Evolutionary conservation across 2,329 filamentous ascomycete species (phyloP), one percentile per base, ranked within the genome.

Genomic region (Amauroascus niger): DNA sequence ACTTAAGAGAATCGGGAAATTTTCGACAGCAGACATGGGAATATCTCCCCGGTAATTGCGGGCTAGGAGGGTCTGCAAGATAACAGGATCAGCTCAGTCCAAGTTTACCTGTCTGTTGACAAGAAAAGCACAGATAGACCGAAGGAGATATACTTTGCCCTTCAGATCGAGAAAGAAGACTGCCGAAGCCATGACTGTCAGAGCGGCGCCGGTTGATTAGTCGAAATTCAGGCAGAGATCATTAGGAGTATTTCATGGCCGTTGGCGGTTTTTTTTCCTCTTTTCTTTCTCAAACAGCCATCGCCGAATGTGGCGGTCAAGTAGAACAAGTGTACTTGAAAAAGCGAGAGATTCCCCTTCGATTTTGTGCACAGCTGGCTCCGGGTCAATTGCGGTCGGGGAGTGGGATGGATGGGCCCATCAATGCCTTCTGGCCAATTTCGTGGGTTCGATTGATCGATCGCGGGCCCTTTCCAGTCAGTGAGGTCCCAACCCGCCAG

Each of bases 141-240:
- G 8, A 45, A 32, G 24, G 43, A 20, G 2, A 16, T 16, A 46
- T 72, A 94, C 89, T 86, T 98, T 98, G 87, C 93, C 93, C 88
- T 98, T 98, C 63, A 98, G 80, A 73, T 98, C 93, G 66, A 98
- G 85, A 71, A 98, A 98, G 81, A 98, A 98, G 66, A 98, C 71
- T 60, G 93, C 93, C 57, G 93, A 98, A 63, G 93, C 93, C 93
- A 98, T 98, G 69, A 64, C 78, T 24, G 40, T 48, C 33, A 46
- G 26, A 26, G 47, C 41, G 37, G 50, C 18, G 37, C 41, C 35
- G 53, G 52, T 50, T 54, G 52, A 57, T 52, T 56, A 51, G 45
- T 35, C 35, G 46, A 22, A 18, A n/a, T 48, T 49, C 28, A 55
- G 32, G 14, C 30, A 28, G 18, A 22, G 35, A 20, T 22, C 35